These are phyloP conservation scores for Apostasia shenzhenica DNA, from an alignment of 106 monocot genomes.

Conservation along the genomic window DNA sequence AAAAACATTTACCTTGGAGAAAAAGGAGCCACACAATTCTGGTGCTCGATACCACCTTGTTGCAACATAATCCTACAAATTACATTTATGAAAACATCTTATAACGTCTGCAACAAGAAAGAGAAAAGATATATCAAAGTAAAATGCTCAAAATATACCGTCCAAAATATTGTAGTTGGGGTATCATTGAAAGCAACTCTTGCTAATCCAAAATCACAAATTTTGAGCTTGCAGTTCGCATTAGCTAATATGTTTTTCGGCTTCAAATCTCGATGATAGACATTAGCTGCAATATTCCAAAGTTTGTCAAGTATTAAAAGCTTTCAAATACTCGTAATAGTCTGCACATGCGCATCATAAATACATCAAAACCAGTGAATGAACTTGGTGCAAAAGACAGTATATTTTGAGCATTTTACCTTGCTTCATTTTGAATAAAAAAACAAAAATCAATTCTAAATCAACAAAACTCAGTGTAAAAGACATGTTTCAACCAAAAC, in stretches of 20 bases:
- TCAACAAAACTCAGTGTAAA: too few species aligned
- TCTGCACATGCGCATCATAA: too few species aligned
- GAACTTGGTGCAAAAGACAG: too few species aligned
- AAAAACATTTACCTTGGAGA: constrained; percentile 48
- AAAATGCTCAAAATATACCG: constrained; percentile 18
- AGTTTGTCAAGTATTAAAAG: too few species aligned
- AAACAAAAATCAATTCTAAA: too few species aligned
- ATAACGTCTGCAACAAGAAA: neutral
- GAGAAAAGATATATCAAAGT: neutral
- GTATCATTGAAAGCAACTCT: constrained; percentile 88
- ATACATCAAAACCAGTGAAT: too few species aligned
- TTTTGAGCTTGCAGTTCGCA: constrained; percentile 90
- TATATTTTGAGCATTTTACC: too few species aligned
- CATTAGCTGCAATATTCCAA: constrained; percentile 56
- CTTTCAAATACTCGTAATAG: too few species aligned
- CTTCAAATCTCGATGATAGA: constrained; percentile 85
- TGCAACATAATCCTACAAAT: constrained; percentile 85
- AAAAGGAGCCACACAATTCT: constrained; percentile 88
- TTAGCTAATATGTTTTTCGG: constrained; percentile 92
- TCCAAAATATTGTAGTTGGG: constrained; percentile 69
- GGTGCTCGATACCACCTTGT: constrained; percentile 97
- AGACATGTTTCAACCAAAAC: too few species aligned
- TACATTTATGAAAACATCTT: neutral
- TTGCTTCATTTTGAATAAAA: too few species aligned
- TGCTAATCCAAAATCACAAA: constrained; percentile 91